Conservation (phyloP, 768 basidiomycete genomes). For the Amanita subjunquillea region DNA sequence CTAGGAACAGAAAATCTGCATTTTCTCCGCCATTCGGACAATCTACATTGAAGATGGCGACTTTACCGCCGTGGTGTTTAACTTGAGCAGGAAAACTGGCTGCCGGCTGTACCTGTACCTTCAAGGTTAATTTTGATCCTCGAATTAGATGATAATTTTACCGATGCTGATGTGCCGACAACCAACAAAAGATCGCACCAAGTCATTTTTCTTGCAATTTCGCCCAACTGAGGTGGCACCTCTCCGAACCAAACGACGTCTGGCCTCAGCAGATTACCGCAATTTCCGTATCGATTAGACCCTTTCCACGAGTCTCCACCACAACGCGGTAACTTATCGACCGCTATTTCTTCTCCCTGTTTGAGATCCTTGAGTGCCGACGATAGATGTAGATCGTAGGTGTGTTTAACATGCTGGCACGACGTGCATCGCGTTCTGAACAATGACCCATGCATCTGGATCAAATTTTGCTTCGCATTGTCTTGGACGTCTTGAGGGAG, state of each 20-base stretch:
- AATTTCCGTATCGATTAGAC: slow-evolving; percentile 25
- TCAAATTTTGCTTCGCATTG: slow-evolving; percentile 13
- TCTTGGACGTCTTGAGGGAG: slow-evolving; percentile 16
- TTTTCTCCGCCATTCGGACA: slow-evolving; percentile 23
- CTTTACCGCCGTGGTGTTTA: slow-evolving; percentile 23
- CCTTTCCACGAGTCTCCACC: slow-evolving; percentile 1
- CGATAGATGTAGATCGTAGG: slow-evolving; percentile 30
- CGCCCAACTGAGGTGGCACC: slow-evolving; percentile 23
- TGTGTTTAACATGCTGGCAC: slow-evolving; percentile 29
- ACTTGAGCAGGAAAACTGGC: slow-evolving; percentile 26
- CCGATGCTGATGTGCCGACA: slow-evolving; percentile 44
- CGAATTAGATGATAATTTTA: slow-evolving; percentile 13
- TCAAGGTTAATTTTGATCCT: neutral
- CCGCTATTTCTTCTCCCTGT: slow-evolving; percentile 22
- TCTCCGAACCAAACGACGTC: slow-evolving; percentile 57
- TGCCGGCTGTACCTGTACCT: slow-evolving; percentile 32
- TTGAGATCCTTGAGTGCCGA: slow-evolving; percentile 33
- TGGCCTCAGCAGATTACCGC: slow-evolving; percentile 33
- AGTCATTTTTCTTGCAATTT: slow-evolving; percentile 20
- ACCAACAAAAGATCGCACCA: slow-evolving; percentile 43
- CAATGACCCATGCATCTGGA: slow-evolving; percentile 58
- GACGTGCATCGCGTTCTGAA: slow-evolving; percentile 43
- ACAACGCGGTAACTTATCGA: slow-evolving; percentile 24
- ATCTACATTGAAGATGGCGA: slow-evolving; percentile 31
- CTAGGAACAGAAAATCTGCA: slow-evolving; percentile 40